Base-by-base conservation (phyloP, 768 basidiomycete genomes). In the Naganishia vaughanmartiniae region DNA sequence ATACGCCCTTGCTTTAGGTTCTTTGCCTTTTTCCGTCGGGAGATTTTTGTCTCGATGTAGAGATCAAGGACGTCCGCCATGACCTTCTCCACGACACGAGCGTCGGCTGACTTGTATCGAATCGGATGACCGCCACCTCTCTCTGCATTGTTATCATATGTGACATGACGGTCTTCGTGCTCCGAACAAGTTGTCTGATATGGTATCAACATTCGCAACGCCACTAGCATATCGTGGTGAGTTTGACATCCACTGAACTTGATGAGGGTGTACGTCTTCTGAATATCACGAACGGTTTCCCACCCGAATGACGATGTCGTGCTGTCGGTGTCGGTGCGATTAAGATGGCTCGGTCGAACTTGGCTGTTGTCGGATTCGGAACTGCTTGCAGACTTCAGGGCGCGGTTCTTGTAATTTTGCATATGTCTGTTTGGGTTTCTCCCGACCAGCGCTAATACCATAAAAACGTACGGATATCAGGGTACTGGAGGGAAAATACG, bases 151-250 rank as follows among this genome's bases (percentile, higher is more conserved):
- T 6, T 33, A 34, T 21, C n/a, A 51, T 21, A 46, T 10, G 19
- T 34, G 30, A 39, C 57, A 15, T 21, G 10, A 39, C 10, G 14
- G 7, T 1, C 11, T 33, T 58, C 34, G 5, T 36, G 34, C 34
- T 21, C 30, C 30, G 60, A 28, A 0, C 12, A 2, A 26, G 17
- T 10, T 26, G 4, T 7, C 48, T 42, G 17, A n/a, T 63, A 45
- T 19, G 60, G 60, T 21, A 45, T 2, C 42, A 63, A 36, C 60
- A 63, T 63, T 21, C 60, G 60, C 39, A 63, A 15, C 1, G 60
- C 60, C 39, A 63, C 60, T 12, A 45, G 28, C 39, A 63, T 17
- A 42, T 63, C 60, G 28, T 63, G 48, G 19, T 34, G 54, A 19
- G 51, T 66, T 33, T 54, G 7, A 30, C 65, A 66, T 2, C 51